Evolutionary conservation across 2,329 filamentous ascomycete genomes (phyloP), one percentile per base, ranked within the genome.

Genomic region (Ceratocystis variospora): DNA sequence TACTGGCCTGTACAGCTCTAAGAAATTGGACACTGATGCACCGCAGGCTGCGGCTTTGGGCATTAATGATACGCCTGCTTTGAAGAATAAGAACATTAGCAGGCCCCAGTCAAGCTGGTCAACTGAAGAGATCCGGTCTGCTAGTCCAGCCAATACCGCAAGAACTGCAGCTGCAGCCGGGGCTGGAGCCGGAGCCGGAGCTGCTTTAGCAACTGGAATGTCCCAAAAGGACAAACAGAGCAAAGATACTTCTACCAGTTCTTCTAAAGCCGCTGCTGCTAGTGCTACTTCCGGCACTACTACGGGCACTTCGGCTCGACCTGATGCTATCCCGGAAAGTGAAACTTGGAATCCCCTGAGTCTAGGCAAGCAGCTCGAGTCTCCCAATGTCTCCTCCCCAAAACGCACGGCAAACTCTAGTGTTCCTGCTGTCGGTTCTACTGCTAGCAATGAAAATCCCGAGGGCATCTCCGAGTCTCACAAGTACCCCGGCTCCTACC

Each of bases 51-150:
- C 28, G 6, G 17, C 55, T 17, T n/a, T 41, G n/a, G 45, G 28
- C 6, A 25, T 28, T 41, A 37, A 7, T 6, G 22, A 53, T 33
- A 25, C 25, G 17, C 19, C 64, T 22, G 44, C 41, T 15, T 7
- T 62, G 57, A 63, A 45, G 12, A 66, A 62, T 25, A 61, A 65
- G 22, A 62, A 63, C 28, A 61, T 62, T 31, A 45, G 61, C 22
- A 45, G 67, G 12, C 45, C 63, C 22, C 50, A 48, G 17, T 66
- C 63, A 17, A 63, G 55, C 44, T 68, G 67, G 67, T 68, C 67
- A 6, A 68, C 67, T 25, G 67, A 68, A 28, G 67, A 66, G 45
- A 68, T 68, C 19, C 64, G 67, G 6, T 31, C 63, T 22, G 48
- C 57, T 22, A 63, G 61, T 31, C 55, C 55, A 17, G 55, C 55